Conservation (phyloP, 1,139 yeast species). For the Protomyces inundatus region DNA sequence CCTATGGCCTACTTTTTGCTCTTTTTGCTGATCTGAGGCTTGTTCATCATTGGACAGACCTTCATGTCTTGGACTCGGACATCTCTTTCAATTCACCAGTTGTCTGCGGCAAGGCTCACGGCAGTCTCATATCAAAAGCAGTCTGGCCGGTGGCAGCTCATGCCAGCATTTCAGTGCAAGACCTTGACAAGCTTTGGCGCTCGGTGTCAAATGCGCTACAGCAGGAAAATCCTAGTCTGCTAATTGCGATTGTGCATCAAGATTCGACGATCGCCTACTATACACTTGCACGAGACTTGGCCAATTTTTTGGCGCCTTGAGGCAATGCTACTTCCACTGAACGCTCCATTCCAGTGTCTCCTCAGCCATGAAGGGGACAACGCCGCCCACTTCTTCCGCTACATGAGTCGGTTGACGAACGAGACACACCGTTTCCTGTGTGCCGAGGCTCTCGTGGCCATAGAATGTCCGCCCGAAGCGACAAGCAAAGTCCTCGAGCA, state of each 20-base stretch:
- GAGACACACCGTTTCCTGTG: constrained; percentile 48
- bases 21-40: constrained; percentile 23
- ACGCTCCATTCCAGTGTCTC: constrained; percentile 66
- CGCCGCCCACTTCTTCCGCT: constrained; percentile 56
- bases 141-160: constrained; percentile 16
- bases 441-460: constrained; percentile 41
- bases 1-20: constrained; percentile 16
- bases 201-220: too few species aligned
- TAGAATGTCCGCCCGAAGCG: constrained; percentile 71
- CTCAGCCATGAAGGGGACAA: constrained; percentile 90
- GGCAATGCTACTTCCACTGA: constrained; percentile 51
- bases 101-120: not conserved
- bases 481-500: constrained; percentile 67
- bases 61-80: constrained; percentile 2
- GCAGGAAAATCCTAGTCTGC: not conserved
- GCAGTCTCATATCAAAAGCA: not conserved
- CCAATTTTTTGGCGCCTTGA: not conserved
- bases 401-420: constrained; percentile 50
- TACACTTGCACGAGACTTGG: not conserved
- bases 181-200: not conserved
- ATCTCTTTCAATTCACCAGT: not conserved
- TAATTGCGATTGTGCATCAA: constrained; percentile 22
- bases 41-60: constrained; percentile 17
- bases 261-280: constrained; percentile 28
- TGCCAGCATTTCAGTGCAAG: constrained; percentile 2